Percentiles rank a stretch among this genome's conserved stretches.
Conservation (phyloP, 1,139 yeast species). For the Meyerozyma smithsonii region DNA sequence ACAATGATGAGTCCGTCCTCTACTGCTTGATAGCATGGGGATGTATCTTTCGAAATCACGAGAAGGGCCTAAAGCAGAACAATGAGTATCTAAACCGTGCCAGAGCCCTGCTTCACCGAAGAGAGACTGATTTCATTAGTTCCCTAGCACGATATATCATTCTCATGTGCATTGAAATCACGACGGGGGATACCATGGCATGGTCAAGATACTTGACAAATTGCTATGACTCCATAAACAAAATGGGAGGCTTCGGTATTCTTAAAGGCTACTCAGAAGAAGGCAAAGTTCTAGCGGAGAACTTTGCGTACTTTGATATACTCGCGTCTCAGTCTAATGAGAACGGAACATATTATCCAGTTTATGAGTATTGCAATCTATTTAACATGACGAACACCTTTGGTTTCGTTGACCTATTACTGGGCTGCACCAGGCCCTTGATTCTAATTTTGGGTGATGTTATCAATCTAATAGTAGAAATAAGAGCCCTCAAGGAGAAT, state of each 20-base stretch:
- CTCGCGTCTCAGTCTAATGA: constrained; percentile 24
- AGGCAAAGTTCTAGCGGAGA: constrained; percentile 9
- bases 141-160: constrained; percentile 26
- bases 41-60: constrained; percentile 8
- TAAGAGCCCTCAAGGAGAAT: constrained; percentile 7
- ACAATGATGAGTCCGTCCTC: constrained; percentile 22
- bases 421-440: constrained; percentile 17
- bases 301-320: constrained; percentile 22
- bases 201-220: constrained; percentile 28
- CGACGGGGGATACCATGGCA: constrained; percentile 27
- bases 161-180: constrained; percentile 28
- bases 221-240: constrained; percentile 24
- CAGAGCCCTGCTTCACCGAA: not conserved
- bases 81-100: not conserved
- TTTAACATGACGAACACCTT: constrained; percentile 2
- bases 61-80: constrained; percentile 2
- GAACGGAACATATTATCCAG: constrained; percentile 21
- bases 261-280: constrained; percentile 18
- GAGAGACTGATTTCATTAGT: constrained; percentile 16
- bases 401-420: constrained; percentile 13
- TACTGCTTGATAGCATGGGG: constrained; percentile 29
- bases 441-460: constrained; percentile 14
- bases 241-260: constrained; percentile 23
- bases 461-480: constrained; percentile 15
- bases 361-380: constrained; percentile 12